A percentile compares a stretch with the other conserved stretches of the same genome.
These are phyloP conservation scores for Cladosporium sp. DNA, from an alignment of 2,329 filamentous ascomycete genomes.

Conservation along the genomic window DNA sequence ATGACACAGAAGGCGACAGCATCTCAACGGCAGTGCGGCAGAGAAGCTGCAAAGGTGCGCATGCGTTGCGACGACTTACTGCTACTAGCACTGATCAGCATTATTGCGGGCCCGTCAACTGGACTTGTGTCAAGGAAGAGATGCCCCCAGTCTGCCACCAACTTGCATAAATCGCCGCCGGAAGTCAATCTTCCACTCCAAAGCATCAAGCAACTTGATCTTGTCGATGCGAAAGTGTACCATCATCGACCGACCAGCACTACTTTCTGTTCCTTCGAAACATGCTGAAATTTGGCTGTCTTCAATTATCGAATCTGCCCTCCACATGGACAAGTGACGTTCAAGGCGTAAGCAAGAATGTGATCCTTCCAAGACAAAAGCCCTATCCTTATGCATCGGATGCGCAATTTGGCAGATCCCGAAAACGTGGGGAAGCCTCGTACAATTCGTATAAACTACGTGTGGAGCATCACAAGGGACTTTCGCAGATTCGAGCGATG, in stretches of 20 bases:
- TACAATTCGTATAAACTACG: background rate
- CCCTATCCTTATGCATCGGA: background rate
- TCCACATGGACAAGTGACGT: background rate
- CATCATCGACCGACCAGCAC: background rate
- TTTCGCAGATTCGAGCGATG: background rate
- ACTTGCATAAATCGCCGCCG: background rate
- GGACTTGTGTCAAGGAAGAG: background rate
- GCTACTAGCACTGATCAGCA: background rate
- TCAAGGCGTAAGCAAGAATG: background rate
- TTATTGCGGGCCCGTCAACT: background rate
- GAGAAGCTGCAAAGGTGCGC: background rate
- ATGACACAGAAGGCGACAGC: background rate
- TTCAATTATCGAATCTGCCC: no score
- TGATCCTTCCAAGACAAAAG: background rate
- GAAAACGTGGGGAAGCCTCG: background rate
- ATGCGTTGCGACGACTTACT: background rate
- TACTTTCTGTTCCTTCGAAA: background rate
- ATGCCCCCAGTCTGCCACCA: background rate
- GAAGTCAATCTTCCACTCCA: background rate
- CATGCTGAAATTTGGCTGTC: no score
- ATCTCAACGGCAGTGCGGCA: background rate
- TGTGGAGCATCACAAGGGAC: background rate
- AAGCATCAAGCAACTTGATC: background rate
- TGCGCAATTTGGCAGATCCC: background rate
- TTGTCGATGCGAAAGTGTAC: background rate